Evolutionary conservation across 73 alveolate genomes (phyloP), one percentile per base, ranked within the genome.

Genomic region (Durusdinium trenchii): DNA sequence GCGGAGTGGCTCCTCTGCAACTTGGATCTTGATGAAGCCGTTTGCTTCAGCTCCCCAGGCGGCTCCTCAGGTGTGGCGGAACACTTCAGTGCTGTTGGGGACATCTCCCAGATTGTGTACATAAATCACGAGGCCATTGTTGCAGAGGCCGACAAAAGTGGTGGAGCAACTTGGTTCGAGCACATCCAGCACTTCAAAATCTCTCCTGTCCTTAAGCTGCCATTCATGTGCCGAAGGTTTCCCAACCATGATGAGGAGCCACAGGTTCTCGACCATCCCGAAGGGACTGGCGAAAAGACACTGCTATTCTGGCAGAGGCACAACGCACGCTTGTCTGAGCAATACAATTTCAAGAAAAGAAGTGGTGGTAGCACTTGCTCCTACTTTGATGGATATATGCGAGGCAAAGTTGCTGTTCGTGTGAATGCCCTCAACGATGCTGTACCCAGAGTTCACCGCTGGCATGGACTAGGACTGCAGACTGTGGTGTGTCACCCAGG

Each of bases 351-450:
- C 50, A 75, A 76, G 54, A 91, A 91, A 75, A 10, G 97, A 28
- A 42, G 60, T 35, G 89, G 76, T 28, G 97, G 97, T 36, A 18
- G 57, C 40, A 91, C 89, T 10, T 91, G 97, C 89, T 32, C 78
- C n/a, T 91, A 91, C 78, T 91, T 91, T 36, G 97, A 91, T 69
- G 97, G 97, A 2, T 91, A 91, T 78, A 76, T 69, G 89, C 38
- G 97, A 54, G 97, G 97, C 47, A 91, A 91, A 71, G 97, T 54
- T 20, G 97, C 97, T 6, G 97, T 91, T 42, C 97, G 97, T 3
- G 57, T 91, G 46, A 52, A 42, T n/a, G 87, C 87, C 35, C 7
- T 52, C 36, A 51, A 20, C 3, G 1, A 45, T 52, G 79, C 89
- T 0, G 36, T 75, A 47, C 97, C 97, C 16, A 42, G 97, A n/a